These are phyloP conservation scores for Neonectria neomacrospora DNA, from an alignment of 2,329 filamentous ascomycete species.

Conservation along the genomic window DNA sequence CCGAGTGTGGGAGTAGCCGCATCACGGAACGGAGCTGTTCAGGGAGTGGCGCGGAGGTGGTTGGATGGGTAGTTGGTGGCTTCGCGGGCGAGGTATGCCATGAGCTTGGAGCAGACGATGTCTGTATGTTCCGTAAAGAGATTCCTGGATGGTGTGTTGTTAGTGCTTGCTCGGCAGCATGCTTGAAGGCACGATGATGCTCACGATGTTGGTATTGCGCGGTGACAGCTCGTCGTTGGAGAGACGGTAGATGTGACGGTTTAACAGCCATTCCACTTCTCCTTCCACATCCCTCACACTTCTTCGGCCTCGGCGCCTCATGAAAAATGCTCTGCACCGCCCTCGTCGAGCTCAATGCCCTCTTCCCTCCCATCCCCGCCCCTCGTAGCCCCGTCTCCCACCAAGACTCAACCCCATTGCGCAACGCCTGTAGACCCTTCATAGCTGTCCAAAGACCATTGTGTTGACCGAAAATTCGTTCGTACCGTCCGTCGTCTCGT, in stretches of 20 bases:
- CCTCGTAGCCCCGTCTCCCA: conserved; percentile 17
- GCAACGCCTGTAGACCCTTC: conserved; percentile 39
- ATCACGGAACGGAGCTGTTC: conserved; percentile 64
- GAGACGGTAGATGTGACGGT: conserved; percentile 9
- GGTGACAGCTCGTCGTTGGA: neutral
- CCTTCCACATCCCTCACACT: conserved; percentile 4
- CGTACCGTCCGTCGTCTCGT: neutral
- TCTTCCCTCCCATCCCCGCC: conserved; percentile 27
- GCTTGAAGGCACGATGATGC: neutral
- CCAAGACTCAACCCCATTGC: conserved; percentile 36
- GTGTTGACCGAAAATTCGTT: conserved; percentile 10
- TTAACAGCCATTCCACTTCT: neutral
- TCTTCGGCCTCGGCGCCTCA: neutral
- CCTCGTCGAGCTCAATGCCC: conserved; percentile 34
- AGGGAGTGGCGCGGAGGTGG: conserved; percentile 49
- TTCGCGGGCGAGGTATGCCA: conserved; percentile 48
- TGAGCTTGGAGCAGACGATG: conserved; percentile 27
- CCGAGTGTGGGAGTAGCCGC: conserved; percentile 64
- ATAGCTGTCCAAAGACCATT: conserved; percentile 39
- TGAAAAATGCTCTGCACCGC: neutral
- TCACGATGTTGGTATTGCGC: conserved; percentile 29
- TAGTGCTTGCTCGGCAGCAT: conserved; percentile 7
- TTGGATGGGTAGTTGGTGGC: conserved; percentile 51
- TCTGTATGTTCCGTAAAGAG: conserved; percentile 28
- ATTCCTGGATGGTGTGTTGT: conserved; percentile 28